These are phyloP conservation scores for Zymoseptoria tritici DNA, from an alignment of 2,329 filamentous ascomycete genomes.

Conservation along the genomic window DNA sequence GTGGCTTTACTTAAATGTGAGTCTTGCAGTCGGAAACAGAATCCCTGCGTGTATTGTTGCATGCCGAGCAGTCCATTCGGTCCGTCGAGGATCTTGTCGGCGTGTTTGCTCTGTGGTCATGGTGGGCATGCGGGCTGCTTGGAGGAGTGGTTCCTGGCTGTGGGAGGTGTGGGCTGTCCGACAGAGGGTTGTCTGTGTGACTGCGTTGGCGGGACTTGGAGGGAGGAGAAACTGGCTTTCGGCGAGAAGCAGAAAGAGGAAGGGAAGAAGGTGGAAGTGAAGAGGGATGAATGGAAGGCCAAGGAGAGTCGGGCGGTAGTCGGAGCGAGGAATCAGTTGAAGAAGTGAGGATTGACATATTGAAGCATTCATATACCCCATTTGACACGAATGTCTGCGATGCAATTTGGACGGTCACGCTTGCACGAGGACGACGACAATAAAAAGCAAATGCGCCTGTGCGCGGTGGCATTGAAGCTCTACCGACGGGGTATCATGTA, in stretches of 20 bases:
- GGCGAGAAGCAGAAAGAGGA: conserved; percentile 30
- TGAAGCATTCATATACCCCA: too few relatives aligned
- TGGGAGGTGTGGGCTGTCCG: conserved; percentile 49
- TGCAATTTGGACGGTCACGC: too few relatives aligned
- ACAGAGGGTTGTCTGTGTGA: conserved; percentile 54
- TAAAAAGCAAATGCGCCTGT: not conserved
- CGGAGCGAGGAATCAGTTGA: conserved; percentile 25
- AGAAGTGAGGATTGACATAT: conserved; percentile 1
- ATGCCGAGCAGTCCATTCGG: conserved; percentile 34
- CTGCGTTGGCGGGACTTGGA: conserved; percentile 32
- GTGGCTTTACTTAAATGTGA: conserved; percentile 46
- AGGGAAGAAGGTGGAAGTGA: conserved; percentile 29
- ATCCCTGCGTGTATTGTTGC: conserved; percentile 39
- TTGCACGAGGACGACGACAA: not conserved
- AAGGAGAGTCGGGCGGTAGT: conserved; percentile 38
- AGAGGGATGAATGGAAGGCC: conserved; percentile 37
- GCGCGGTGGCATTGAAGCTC: not conserved
- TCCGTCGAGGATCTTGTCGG: conserved; percentile 24
- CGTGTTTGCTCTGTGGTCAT: conserved; percentile 56
- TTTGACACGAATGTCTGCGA: too few relatives aligned
- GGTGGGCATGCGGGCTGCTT: conserved; percentile 53
- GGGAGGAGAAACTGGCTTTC: conserved; percentile 11
- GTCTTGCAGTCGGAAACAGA: conserved; percentile 40
- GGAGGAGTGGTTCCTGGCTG: conserved; percentile 47
- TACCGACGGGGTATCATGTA: not conserved